Base-by-base conservation (phyloP, 139 green algal genomes). In the Axilococcus clingmanii region DNA sequence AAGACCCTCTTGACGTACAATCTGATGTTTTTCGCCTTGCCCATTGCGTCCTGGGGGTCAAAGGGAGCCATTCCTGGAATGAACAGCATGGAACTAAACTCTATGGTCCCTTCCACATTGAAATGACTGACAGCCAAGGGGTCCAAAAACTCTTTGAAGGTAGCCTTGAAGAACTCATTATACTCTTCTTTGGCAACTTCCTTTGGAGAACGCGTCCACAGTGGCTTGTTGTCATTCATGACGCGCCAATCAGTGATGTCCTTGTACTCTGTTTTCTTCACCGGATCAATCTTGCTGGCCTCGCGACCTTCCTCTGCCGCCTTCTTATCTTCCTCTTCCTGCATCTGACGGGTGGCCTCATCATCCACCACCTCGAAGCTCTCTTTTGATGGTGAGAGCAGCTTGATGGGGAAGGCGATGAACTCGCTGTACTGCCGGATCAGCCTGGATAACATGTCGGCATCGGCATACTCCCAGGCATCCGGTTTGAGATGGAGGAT, bases 391-490 rank as follows among this genome's bases (percentile, higher is more conserved):
- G 37, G 66, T 16, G 34, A 7, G 57, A 65, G 95, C 33, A 89
- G 68, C 74, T 94, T 87, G 77, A 99, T 97, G 61, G 92, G 92
- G 77, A 98, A 99, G 33, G 72, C 69, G 61, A 99, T 97, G 74
- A 99, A 99, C 81, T 99, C 85, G 23, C 65, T 86, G 82, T 99
- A 97, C 76, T 93, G 86, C 80, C 95, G 94, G 54, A 99, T 77
- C 47, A 99, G 76, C 24, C 43, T 56, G n/a, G 56, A 53, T 23
- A 99, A 60, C 59, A 84, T 83, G 7, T 66, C 48, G 15, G 66
- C 50, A 44, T 94, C 77, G 2, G 76, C 71, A 55, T 90, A 77
- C 48, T 97, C 90, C 20, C 54, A 31, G 16, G 75, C 75, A 45
- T 95, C 89, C 51, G 94, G 83, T 80, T 99, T 98, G 11, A 97